These are phyloP conservation scores for Macrolepiota albuminosa DNA, from an alignment of 768 basidiomycete species.

Conservation along the genomic window DNA sequence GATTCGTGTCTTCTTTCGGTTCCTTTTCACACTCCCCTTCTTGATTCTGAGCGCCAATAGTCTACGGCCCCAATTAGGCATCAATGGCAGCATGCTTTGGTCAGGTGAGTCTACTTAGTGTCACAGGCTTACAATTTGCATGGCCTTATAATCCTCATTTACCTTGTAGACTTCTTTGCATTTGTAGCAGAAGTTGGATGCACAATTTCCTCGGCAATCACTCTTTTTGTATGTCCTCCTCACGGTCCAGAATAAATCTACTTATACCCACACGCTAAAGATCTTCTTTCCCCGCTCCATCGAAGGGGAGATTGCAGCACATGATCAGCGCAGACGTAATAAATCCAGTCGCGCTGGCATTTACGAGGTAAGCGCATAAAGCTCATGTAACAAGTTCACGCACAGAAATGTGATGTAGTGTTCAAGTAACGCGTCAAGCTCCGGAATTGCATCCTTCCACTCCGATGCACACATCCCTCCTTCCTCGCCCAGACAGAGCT, in stretches of 20 bases:
- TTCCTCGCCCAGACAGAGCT: too few relatives aligned
- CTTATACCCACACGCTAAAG: slow-evolving; percentile 25
- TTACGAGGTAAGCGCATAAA: too few relatives aligned
- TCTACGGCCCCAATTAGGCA: slow-evolving; percentile 37
- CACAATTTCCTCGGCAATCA: slow-evolving; percentile 65
- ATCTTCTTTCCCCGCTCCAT: slow-evolving; percentile 84
- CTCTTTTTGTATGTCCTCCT: slow-evolving; percentile 51
- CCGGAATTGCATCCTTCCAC: too few relatives aligned
- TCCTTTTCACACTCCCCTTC: slow-evolving; percentile 62
- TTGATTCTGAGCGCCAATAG: slow-evolving; percentile 69
- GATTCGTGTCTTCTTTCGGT: slow-evolving; percentile 29
- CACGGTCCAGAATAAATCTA: background rate
- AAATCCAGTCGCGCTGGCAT: too few relatives aligned
- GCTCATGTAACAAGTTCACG: too few relatives aligned
- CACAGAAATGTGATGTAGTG: too few relatives aligned
- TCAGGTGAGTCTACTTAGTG: slow-evolving; percentile 18
- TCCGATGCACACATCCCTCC: too few relatives aligned
- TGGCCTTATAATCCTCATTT: background rate
- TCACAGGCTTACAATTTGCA: too few relatives aligned
- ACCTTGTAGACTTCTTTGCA: slow-evolving; percentile 49
- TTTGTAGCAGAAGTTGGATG: slow-evolving; percentile 58
- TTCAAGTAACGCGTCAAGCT: too few relatives aligned
- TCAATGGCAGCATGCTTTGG: slow-evolving; percentile 34
- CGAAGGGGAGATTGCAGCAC: slow-evolving; percentile 54
- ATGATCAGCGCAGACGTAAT: slow-evolving; percentile 37